Conservation (phyloP, 2,329 filamentous ascomycete species). For the Didymella glomerata region DNA sequence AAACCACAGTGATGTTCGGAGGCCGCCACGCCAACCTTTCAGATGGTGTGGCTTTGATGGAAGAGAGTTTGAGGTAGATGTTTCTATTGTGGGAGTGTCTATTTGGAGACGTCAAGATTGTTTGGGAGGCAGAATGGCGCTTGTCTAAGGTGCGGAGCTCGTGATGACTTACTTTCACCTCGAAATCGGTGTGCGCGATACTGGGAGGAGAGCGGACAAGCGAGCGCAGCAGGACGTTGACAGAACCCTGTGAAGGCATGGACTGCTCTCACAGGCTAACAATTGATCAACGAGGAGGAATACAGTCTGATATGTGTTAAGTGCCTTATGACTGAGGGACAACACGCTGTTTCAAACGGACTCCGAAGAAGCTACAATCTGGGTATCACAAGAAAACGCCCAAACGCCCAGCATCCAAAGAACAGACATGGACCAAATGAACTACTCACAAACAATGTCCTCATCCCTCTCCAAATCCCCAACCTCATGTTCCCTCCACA, state of each 20-base stretch:
- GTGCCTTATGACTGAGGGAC: too few relatives aligned
- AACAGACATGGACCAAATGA: not conserved
- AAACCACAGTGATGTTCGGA: not conserved
- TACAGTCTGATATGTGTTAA: too few relatives aligned
- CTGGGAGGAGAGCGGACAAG: not conserved
- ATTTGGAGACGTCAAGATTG: not conserved
- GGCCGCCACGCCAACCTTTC: not conserved
- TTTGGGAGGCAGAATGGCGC: not conserved
- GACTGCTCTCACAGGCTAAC: too few relatives aligned
- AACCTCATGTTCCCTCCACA: conserved; percentile 44
- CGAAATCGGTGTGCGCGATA: not conserved
- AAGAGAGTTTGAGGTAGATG: not conserved
- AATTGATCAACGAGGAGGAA: too few relatives aligned
- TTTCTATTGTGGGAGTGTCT: not conserved
- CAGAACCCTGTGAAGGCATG: not conserved
- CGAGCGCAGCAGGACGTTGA: not conserved
- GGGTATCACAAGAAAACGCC: not conserved
- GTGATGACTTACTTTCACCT: not conserved
- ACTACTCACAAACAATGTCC: conserved; percentile 32
- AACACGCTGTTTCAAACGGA: too few relatives aligned
- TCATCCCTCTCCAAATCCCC: conserved; percentile 40
- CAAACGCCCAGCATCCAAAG: not conserved
- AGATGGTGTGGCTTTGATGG: not conserved
- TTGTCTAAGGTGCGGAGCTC: not conserved
- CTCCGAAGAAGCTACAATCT: not conserved